Conservation (phyloP, 1,284 basidiomycete genomes). For the Fomitopsis palustris region DNA sequence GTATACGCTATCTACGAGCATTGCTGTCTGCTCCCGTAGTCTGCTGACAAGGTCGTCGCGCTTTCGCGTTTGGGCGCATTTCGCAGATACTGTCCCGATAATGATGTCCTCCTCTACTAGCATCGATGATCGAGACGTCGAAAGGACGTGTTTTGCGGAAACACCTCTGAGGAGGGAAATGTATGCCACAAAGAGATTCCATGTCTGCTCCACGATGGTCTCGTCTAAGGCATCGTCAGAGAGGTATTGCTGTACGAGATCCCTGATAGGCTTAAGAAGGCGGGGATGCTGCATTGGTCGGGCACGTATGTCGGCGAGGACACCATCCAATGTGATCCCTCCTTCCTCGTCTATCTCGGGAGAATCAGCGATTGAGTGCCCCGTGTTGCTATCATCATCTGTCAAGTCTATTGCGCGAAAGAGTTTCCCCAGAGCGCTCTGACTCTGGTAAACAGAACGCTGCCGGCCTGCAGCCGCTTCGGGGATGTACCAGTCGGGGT, state of each 20-base stretch:
- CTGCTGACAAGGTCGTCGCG: conserved; percentile 49
- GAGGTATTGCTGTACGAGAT: neutral
- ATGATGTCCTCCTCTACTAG: conserved; percentile 39
- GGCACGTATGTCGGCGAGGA: conserved; percentile 22
- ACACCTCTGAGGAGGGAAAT: conserved; percentile 44
- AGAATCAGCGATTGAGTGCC: conserved; percentile 17
- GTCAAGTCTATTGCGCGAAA: conserved; percentile 55
- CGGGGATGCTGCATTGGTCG: conserved; percentile 18
- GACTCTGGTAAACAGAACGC: conserved; percentile 45
- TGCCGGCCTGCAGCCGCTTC: conserved; percentile 42
- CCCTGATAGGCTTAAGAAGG: conserved; percentile 19
- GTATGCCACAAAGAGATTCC: conserved; percentile 45
- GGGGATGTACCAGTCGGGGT: conserved; percentile 65
- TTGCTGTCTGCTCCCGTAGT: conserved; percentile 49
- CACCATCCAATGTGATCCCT: conserved; percentile 18
- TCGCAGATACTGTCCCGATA: conserved; percentile 59
- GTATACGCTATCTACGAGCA: conserved; percentile 44
- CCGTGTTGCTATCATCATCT: conserved; percentile 21
- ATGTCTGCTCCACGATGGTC: conserved; percentile 19
- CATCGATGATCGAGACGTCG: conserved; percentile 27
- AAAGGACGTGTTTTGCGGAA: conserved; percentile 46
- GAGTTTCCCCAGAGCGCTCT: conserved; percentile 50
- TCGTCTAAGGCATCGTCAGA: conserved; percentile 11
- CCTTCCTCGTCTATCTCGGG: conserved; percentile 16
- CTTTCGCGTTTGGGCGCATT: conserved; percentile 50